These are phyloP conservation scores for Penicillium sp. DNA, from an alignment of 2,329 filamentous ascomycete species.

Conservation along the genomic window DNA sequence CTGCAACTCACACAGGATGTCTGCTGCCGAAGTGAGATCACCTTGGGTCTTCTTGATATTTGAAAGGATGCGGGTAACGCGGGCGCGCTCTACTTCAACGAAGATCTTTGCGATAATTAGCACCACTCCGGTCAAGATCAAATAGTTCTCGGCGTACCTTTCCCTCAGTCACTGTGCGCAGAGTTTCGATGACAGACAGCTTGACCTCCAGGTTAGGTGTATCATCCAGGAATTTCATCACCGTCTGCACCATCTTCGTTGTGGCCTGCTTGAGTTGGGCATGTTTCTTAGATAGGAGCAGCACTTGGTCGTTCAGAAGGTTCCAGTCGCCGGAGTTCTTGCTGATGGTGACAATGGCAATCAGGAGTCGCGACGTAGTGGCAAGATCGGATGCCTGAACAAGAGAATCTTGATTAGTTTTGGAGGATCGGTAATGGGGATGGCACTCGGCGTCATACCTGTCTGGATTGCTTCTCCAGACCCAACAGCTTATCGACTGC, in stretches of 20 bases:
- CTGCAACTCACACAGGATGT: slow-evolving; percentile 94
- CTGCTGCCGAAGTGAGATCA: slow-evolving; percentile 83
- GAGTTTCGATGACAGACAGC: slow-evolving; percentile 87
- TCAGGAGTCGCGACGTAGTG: slow-evolving; percentile 84
- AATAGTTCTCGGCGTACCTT: slow-evolving; percentile 58
- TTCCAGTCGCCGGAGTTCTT: slow-evolving; percentile 92
- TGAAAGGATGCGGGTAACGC: slow-evolving; percentile 90
- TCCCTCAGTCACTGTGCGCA: slow-evolving; percentile 95
- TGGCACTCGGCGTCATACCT: slow-evolving; percentile 58
- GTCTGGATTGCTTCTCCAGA: slow-evolving; percentile 95
- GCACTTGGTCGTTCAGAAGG: slow-evolving; percentile 92
- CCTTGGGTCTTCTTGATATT: slow-evolving; percentile 97
- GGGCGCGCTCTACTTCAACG: slow-evolving; percentile 95
- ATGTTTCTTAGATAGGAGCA: slow-evolving; percentile 98
- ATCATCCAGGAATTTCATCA: slow-evolving; percentile 86
- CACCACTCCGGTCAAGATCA: neutral
- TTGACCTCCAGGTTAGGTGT: slow-evolving; percentile 85
- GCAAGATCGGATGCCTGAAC: slow-evolving; percentile 86
- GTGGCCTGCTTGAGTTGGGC: slow-evolving; percentile 98
- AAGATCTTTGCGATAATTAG: slow-evolving; percentile 66
- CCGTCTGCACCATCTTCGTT: slow-evolving; percentile 97
- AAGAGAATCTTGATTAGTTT: slow-evolving; percentile 13
- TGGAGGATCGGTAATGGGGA: slow-evolving; percentile 10
- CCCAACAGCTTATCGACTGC: slow-evolving; percentile 90
- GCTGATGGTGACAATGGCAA: slow-evolving; percentile 89